Evolutionary conservation across 2,329 filamentous ascomycete genomes (phyloP), one percentile per base, ranked within the genome.

Genomic region (Cyphellophora europaea): DNA sequence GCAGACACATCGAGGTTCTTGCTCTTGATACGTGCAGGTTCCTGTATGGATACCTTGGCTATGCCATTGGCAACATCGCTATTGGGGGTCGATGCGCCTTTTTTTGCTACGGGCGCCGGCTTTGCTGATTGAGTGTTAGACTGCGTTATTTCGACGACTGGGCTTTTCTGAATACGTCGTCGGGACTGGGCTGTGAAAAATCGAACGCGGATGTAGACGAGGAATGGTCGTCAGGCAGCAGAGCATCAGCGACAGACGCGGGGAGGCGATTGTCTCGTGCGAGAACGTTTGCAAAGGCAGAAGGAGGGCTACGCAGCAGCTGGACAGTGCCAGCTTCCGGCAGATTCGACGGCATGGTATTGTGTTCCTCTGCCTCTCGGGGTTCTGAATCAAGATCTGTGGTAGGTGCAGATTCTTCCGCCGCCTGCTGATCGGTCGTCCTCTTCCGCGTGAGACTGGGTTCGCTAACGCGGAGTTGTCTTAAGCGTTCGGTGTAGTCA

Each of bases 171-270:
- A 95, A 83, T 53, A 91, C 65, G 58, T 95, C 88, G 65, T 96
- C 88, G 48, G 88, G 88, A 61, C 88, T 95, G 36, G 89, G 88
- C 56, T 77, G 76, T 67, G 79, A 69, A 63, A 95, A 95, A 40
- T 79, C 61, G 56, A 63, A 66, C 8, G 21, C 21, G 30, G 53
- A 52, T 57, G 61, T 56, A 10, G 29, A 14, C 16, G n/a, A n/a
- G n/a, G n/a, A n/a, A n/a, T n/a, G n/a, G n/a, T n/a, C n/a, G n/a
- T n/a, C n/a, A 32, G 32, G 31, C 6, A 33, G 11, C 11, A 58
- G 52, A 17, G 60, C 35, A 50, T 60, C 54, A 40, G 59, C 45
- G 14, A 18, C 15, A 27, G 30, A 12, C 6, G 35, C 13, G 27
- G 30, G 30, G 21, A 32, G 36, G 37, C 31, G 43, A 34, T n/a